Conservation (phyloP, 2,329 filamentous ascomycete genomes). For the Trichoderma cornu-damae region DNA sequence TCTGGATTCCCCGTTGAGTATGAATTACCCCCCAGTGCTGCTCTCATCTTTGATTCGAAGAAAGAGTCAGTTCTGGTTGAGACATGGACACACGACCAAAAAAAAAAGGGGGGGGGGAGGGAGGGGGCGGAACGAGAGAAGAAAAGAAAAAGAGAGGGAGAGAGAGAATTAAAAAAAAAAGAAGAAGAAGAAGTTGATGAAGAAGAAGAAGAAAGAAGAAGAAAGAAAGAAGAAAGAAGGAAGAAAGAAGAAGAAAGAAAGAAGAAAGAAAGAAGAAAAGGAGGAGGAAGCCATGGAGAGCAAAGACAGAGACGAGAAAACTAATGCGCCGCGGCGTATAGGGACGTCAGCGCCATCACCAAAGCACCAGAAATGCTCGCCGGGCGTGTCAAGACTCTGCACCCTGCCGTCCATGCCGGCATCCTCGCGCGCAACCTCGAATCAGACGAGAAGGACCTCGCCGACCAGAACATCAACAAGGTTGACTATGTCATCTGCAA, state of each 20-base stretch:
- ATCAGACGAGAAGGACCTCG: conserved; percentile 94
- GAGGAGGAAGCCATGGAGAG: background rate
- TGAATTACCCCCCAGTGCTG: conserved; percentile 31
- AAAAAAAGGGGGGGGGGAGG: background rate
- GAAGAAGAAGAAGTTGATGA: too few species aligned
- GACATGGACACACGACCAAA: conserved; percentile 1
- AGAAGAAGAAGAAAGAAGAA: background rate
- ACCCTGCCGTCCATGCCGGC: conserved; percentile 84
- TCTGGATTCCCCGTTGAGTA: conserved; percentile 93
- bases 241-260: background rate
- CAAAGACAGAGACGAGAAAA: conserved; percentile 8
- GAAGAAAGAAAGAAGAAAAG: background rate
- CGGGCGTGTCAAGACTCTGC: conserved; percentile 81
- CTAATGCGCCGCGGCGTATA: conserved; percentile 33
- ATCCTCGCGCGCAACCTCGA: conserved; percentile 93
- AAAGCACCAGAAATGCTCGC: conserved; percentile 95
- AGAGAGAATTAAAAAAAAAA: too few species aligned
- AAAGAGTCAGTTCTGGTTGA: background rate
- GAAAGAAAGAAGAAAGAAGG: background rate
- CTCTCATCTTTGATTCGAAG: background rate
- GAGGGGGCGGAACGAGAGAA: background rate
- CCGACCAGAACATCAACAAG: conserved; percentile 90
- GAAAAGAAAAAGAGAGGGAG: too few species aligned
- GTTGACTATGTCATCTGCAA: conserved; percentile 98
- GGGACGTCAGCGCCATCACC: conserved; percentile 96